phyloP scores from a whole-genome alignment of 2,329 filamentous ascomycete species.

The Intubia oerlemansii region DNA sequence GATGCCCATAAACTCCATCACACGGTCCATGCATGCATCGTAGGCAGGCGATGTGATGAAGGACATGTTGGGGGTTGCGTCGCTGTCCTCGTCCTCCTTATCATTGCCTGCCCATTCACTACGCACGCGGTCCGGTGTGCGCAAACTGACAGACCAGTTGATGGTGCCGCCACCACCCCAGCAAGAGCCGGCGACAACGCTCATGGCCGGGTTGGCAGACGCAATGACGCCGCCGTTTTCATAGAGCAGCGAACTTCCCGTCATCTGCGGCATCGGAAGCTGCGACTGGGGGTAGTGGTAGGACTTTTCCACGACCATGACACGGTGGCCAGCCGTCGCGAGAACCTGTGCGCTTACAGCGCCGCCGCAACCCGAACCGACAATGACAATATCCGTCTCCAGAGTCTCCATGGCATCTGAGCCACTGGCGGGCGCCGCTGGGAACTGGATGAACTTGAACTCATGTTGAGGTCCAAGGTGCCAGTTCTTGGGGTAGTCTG shows the following conservation, averaged over 20 bases:
- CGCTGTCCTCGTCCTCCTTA: no score
- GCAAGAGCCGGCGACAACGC: slow-evolving; percentile 43
- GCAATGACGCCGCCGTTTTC: slow-evolving; percentile 40
- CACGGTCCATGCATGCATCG: slow-evolving; percentile 58
- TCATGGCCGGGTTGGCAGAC: slow-evolving; percentile 34
- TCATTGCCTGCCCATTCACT: slow-evolving; percentile 53
- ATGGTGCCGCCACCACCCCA: slow-evolving; percentile 78
- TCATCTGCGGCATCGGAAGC: slow-evolving; percentile 49
- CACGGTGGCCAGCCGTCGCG: slow-evolving; percentile 49
- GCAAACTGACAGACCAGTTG: slow-evolving; percentile 55
- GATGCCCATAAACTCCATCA: slow-evolving; percentile 63
- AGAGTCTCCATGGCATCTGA: slow-evolving; percentile 29
- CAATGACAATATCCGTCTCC: slow-evolving; percentile 62
- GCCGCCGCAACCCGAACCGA: slow-evolving; percentile 75
- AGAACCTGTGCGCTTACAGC: slow-evolving; percentile 64
- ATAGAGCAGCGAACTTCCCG: slow-evolving; percentile 42
- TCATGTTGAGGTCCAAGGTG: slow-evolving; percentile 27
- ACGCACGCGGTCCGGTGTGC: slow-evolving; percentile 54
- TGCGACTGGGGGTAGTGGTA: slow-evolving; percentile 54
- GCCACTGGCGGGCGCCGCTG: slow-evolving; percentile 9
- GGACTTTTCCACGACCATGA: slow-evolving; percentile 52
- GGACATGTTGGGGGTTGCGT: slow-evolving; percentile 34
- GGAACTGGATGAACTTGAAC: slow-evolving; percentile 40
- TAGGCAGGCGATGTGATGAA: slow-evolving; percentile 58
- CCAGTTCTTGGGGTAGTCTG: slow-evolving; percentile 29